Percentiles rank a stretch among this genome's conserved stretches.
These are phyloP conservation scores for Pinguiococcus pyrenoidosus DNA, from an alignment of 108 stramenopile genomes.

Conservation along the genomic window DNA sequence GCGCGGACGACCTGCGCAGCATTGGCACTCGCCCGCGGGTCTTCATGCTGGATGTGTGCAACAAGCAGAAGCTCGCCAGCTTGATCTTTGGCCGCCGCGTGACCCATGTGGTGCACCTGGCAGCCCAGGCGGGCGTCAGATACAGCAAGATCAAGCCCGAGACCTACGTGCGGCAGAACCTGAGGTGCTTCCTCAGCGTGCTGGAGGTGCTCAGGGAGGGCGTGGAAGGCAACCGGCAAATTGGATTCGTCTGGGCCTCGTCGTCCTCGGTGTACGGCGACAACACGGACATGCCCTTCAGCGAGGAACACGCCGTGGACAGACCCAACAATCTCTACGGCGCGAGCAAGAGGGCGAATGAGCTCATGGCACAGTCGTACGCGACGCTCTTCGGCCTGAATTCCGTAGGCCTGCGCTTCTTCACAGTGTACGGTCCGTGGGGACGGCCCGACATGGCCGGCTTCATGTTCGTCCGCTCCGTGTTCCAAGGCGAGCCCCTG, in stretches of 20 bases:
- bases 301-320: conserved; percentile 74
- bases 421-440: conserved; percentile 88
- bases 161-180: conserved; percentile 76
- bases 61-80: conserved; percentile 57
- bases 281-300: conserved; percentile 50
- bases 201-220: no score
- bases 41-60: conserved; percentile 75
- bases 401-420: conserved; percentile 74
- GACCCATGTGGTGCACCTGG: conserved; percentile 72
- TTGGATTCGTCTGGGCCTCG: conserved; percentile 74
- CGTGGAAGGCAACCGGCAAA: conserved; percentile 45
- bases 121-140: conserved; percentile 74
- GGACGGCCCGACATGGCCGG: conserved; percentile 95
- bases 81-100: conserved; percentile 59
- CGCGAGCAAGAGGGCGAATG: conserved; percentile 77
- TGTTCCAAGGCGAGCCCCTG: conserved; percentile 70
- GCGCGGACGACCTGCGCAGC: no score
- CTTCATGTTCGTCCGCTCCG: conserved; percentile 89
- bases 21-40: conserved; percentile 47
- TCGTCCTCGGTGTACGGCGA: conserved; percentile 77
- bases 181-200: conserved; percentile 63
- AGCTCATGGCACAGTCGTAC: conserved; percentile 92
- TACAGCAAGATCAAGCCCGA: conserved; percentile 78
- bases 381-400: conserved; percentile 82
- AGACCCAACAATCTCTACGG: conserved; percentile 87